These are phyloP conservation scores for Ogataea angusta DNA, from an alignment of 805 yeast species.

Conservation along the genomic window DNA sequence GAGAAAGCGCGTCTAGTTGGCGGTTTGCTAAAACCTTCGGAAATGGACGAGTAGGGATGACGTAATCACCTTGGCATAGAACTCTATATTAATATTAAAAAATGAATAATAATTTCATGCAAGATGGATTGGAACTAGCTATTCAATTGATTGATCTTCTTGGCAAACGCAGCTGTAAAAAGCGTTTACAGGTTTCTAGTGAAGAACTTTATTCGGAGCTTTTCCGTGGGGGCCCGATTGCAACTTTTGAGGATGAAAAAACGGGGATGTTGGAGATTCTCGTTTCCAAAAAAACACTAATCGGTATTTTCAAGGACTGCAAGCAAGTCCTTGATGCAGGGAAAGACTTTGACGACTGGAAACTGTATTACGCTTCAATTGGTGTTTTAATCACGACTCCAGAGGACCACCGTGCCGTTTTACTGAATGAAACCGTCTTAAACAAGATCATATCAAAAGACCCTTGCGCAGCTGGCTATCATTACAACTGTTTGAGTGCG, in stretches of 20 bases:
- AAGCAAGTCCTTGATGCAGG: conserved; percentile 3
- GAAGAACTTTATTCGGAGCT: conserved; percentile 26
- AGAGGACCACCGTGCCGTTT: conserved; percentile 26
- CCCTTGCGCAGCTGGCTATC: background rate
- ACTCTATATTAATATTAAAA: background rate
- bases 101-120: background rate
- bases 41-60: conserved; percentile 63
- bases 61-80: conserved; percentile 5
- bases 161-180: background rate
- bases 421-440: conserved; percentile 9
- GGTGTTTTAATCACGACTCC: conserved; percentile 30
- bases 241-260: conserved; percentile 5
- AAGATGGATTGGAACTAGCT: background rate
- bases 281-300: conserved; percentile 12
- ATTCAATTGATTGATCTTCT: conserved; percentile 5
- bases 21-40: conserved; percentile 92
- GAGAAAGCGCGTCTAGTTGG: conserved; percentile 86
- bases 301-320: conserved; percentile 20
- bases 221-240: conserved; percentile 29
- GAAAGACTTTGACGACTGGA: background rate
- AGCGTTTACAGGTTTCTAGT: conserved; percentile 4
- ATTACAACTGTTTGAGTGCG: conserved; percentile 9
- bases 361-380: conserved; percentile 16
- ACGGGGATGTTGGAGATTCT: conserved; percentile 15
- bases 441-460: background rate